Evolutionary conservation across 345 rosid species (phyloP), one percentile per base, ranked within the genome.

Genomic region (Lepidium africanum): DNA sequence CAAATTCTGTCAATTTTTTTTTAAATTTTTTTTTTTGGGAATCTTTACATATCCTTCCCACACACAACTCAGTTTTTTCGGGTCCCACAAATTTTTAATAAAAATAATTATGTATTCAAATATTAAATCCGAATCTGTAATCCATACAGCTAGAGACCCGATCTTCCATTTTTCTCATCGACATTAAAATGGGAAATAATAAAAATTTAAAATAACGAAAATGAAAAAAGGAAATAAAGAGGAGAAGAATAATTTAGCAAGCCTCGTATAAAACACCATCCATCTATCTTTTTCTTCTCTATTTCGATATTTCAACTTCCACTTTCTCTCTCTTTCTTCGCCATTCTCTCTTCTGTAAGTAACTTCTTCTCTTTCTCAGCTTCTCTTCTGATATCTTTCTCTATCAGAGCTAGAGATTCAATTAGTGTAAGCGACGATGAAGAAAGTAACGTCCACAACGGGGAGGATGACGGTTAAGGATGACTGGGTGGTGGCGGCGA

Each of bases 401-500:
- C 42, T 23, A 2, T 39, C 40, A 48, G 32, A 54, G 64, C 50
- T 63, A 7, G 3, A 54, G 70, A 62, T 63, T 69, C n/a, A 35
- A 51, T 46, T 41, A 46, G 30, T 23, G 53, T 14, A 9, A 16
- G 2, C 52, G 9, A 36, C 58, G 59, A 67, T 74, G 78, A 74
- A 61, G 64, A 74, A 62, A 46, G 10, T 14, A 10, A 48, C 58
- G 7, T 38, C 50, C 4, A 0, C 47, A 35, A 7, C 72, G 3
- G n/a, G 32, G 17, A 59, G 49, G 76, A 48, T 19, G 77, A 16
- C 33, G 82, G 48, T 43, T 37, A 78, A 55, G 49, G 93, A 91
- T 58, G 86, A 82, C 33, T 91, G 97, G 97, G 81, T 91, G 36
- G 72, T 42, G 38, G 77, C 87, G 33, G 97, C 97, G 63, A 85